A percentile compares a stretch with the other conserved stretches of the same genome.
These are phyloP conservation scores for Saccharomycopsis fibuligera DNA, from an alignment of 805 yeast species.

Conservation along the genomic window DNA sequence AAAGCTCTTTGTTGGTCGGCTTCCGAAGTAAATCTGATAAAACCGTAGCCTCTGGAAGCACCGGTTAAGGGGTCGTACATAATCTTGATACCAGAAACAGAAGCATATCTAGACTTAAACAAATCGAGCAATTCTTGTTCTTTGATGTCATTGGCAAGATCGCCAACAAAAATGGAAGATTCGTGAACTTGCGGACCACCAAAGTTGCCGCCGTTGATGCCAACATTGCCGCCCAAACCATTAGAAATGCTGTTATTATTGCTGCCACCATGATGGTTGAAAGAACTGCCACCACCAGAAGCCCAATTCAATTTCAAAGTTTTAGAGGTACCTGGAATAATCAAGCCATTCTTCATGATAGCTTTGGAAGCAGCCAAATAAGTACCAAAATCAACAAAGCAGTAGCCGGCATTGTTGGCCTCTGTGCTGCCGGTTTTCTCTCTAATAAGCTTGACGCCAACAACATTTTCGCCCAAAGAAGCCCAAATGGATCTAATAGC, in stretches of 20 bases:
- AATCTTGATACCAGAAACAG: constrained; percentile 69
- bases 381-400: constrained; percentile 70
- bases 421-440: constrained; percentile 38
- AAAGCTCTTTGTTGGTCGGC: constrained; percentile 68
- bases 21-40: constrained; percentile 66
- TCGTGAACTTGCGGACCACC: constrained; percentile 33
- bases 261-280: too few relatives aligned
- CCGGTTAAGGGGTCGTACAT: constrained; percentile 70
- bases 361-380: constrained; percentile 60
- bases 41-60: constrained; percentile 79
- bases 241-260: constrained; percentile 21
- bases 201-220: constrained; percentile 21
- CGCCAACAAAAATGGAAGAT: constrained; percentile 79
- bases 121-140: constrained; percentile 59
- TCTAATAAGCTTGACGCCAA: constrained; percentile 63
- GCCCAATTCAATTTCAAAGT: constrained; percentile 78
- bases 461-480: constrained; percentile 51
- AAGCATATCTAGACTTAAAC: constrained; percentile 64
- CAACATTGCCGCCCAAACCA: constrained; percentile 18
- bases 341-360: constrained; percentile 57
- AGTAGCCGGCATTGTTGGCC: constrained; percentile 59
- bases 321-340: constrained; percentile 56
- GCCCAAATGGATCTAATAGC: constrained; percentile 65
- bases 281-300: too few relatives aligned
- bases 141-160: constrained; percentile 64